A percentile compares a stretch with the other conserved stretches of the same genome.
These are phyloP conservation scores for Rhododendron kiyosumense DNA, from an alignment of 148 eudicot genomes.

Conservation along the genomic window DNA sequence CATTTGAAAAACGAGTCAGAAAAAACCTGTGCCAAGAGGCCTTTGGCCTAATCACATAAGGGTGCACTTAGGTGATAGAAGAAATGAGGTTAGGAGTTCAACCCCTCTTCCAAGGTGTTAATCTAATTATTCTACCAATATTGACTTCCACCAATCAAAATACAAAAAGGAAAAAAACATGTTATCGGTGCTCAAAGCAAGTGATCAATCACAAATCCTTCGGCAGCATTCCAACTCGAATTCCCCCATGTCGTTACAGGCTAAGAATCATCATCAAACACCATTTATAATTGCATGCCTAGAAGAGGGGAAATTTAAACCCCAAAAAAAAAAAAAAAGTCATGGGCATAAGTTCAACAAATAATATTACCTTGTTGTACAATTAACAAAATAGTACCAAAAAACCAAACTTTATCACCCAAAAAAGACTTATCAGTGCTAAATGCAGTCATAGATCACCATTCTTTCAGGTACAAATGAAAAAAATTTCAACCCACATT, in stretches of 20 bases:
- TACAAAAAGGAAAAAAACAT: background rate
- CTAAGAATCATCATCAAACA: background rate
- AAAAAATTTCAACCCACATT: slow-evolving; percentile 1
- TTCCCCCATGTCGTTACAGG: background rate
- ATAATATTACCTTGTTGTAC: background rate
- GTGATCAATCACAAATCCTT: background rate
- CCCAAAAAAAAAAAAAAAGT: too few species aligned
- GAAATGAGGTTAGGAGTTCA: background rate
- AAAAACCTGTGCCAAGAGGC: background rate
- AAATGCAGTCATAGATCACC: background rate
- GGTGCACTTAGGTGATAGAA: background rate
- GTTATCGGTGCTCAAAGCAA: background rate
- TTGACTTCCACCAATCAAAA: background rate
- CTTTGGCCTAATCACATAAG: background rate
- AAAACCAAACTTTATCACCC: background rate
- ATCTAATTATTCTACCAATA: background rate
- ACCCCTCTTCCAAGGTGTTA: background rate
- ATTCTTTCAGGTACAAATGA: background rate
- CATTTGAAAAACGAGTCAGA: background rate
- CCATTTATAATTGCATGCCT: background rate
- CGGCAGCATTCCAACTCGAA: background rate
- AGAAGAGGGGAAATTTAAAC: background rate
- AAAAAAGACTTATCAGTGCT: background rate
- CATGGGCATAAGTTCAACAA: background rate
- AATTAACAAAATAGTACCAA: background rate